Conservation (phyloP, 148 eudicot species). For the Linanthus parryae region DNA sequence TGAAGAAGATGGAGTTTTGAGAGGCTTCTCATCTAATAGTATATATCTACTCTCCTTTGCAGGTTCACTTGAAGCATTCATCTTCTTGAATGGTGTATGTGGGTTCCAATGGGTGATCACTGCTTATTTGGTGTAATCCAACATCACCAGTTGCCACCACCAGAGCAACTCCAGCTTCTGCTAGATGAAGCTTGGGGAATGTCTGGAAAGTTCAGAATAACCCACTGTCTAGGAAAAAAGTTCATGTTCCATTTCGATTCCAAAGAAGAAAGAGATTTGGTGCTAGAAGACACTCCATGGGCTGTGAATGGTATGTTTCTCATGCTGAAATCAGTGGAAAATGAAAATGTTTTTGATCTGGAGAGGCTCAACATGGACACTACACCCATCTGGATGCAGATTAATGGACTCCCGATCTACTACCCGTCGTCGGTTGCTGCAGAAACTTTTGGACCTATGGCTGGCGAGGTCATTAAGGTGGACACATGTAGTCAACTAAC, state of each 20-base stretch:
- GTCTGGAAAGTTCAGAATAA: neutral
- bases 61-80: no score
- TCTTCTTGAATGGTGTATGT: no score
- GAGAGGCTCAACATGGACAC: neutral
- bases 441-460: neutral
- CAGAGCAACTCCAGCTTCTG: neutral
- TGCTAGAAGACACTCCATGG: neutral
- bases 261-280: neutral
- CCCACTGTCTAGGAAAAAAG: neutral
- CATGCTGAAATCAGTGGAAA: neutral
- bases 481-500: neutral
- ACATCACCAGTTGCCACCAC: neutral
- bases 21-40: no score
- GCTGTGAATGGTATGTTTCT: neutral
- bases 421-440: neutral
- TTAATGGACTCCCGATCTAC: neutral
- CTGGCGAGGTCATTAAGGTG: neutral
- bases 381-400: neutral
- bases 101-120: no score
- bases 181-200: neutral
- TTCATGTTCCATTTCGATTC: neutral
- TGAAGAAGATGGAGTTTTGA: no score
- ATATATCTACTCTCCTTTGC: no score
- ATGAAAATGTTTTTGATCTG: neutral
- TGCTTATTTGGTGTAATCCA: conserved; percentile 1